Conservation (phyloP, 2,329 filamentous ascomycete species). For the Botrytis medusae region DNA sequence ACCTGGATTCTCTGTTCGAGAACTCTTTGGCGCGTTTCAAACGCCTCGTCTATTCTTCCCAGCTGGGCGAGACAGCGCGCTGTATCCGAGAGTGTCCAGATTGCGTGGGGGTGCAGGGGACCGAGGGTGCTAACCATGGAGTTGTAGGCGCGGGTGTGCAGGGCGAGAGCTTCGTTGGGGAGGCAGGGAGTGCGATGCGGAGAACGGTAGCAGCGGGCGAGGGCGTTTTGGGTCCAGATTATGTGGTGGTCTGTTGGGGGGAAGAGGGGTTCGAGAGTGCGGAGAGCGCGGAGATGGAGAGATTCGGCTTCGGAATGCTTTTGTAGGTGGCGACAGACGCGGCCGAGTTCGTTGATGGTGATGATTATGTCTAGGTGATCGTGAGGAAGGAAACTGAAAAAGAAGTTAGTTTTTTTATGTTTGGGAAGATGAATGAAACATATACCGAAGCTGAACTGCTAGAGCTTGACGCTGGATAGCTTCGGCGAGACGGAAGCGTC, state of each 20-base stretch:
- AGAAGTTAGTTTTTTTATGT: neutral
- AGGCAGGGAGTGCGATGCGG: neutral
- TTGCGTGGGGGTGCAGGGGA: neutral
- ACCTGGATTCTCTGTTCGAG: neutral
- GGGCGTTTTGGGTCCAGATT: slow-evolving; percentile 20
- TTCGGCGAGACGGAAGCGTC: slow-evolving; percentile 16
- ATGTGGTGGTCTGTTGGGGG: slow-evolving; percentile 18
- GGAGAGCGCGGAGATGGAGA: slow-evolving; percentile 10
- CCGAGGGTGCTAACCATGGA: slow-evolving; percentile 10
- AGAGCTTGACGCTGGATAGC: slow-evolving; percentile 21
- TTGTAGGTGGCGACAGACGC: slow-evolving; percentile 16
- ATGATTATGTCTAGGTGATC: slow-evolving; percentile 21
- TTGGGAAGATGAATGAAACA: neutral
- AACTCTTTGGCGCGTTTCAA: neutral
- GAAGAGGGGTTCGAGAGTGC: slow-evolving; percentile 3
- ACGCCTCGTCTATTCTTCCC: neutral
- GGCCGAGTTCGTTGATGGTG: slow-evolving; percentile 22
- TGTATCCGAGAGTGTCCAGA: slow-evolving; percentile 17
- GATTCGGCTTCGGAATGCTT: slow-evolving; percentile 19
- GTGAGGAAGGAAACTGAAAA: slow-evolving; percentile 9
- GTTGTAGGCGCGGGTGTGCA: slow-evolving; percentile 13
- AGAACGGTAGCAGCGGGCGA: slow-evolving; percentile 18
- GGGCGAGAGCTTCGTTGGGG: neutral
- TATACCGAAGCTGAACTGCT: slow-evolving; percentile 18
- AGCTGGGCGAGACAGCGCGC: slow-evolving; percentile 6